A percentile compares a stretch with the other conserved stretches of the same genome.
Evolutionary conservation across 2,329 filamentous ascomycete species (phyloP).

Genomic region (Aspergillus terreus): DNA sequence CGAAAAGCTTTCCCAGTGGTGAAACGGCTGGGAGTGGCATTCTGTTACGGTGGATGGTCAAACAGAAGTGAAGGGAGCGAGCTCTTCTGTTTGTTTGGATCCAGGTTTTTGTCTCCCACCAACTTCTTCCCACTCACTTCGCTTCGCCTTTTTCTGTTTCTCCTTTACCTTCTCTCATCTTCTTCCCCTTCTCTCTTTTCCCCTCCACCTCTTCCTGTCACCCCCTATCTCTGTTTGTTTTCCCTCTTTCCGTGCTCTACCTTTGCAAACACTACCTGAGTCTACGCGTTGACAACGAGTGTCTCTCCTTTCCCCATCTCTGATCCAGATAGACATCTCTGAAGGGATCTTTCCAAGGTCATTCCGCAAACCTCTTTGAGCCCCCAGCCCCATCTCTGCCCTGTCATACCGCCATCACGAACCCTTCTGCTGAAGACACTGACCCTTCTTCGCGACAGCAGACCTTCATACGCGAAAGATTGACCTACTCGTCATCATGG

Average conservation of each 20-base stretch:
- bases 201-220: background rate
- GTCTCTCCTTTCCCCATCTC: background rate
- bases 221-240: background rate
- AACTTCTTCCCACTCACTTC: background rate
- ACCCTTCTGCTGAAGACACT: no score
- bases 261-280: background rate
- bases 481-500: background rate
- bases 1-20: no score
- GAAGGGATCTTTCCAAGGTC: background rate
- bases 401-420: no score
- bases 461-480: no score
- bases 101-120: background rate
- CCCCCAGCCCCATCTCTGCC: no score
- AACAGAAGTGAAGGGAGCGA: no score
- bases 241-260: background rate
- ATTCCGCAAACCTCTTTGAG: no score
- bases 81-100: background rate
- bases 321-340: background rate
- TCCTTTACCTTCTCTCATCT: background rate
- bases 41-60: no score
- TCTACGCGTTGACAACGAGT: background rate
- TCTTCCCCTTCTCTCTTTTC: background rate
- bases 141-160: background rate
- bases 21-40: no score
- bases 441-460: no score